Percentiles rank a stretch among this genome's conserved stretches.
Conservation (phyloP, 352 stramenopile genomes). For the Phytophthora citrophthora region DNA sequence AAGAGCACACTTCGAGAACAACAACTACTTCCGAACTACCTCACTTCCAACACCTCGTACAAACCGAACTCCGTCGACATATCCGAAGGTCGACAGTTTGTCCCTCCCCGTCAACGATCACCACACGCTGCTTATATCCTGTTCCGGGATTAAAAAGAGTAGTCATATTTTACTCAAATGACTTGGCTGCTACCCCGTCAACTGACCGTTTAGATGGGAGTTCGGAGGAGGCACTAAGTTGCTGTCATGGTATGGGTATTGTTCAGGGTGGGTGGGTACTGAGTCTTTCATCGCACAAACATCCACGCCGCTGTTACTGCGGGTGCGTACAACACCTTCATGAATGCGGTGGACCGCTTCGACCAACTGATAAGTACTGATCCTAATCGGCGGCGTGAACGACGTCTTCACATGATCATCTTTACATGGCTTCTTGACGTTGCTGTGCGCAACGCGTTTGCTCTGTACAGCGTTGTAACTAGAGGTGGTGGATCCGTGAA, state of each 20-base stretch:
- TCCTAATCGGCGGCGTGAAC: not conserved
- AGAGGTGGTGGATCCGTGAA: not conserved
- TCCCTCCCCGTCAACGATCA: not conserved
- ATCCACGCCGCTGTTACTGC: not conserved
- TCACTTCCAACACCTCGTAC: too few relatives aligned
- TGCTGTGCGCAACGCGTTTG: slow-evolving; percentile 1
- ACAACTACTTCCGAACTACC: too few relatives aligned
- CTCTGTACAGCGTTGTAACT: too few relatives aligned
- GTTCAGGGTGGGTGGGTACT: slow-evolving; percentile 3
- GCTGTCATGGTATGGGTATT: slow-evolving; percentile 2
- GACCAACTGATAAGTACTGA: slow-evolving; percentile 1
- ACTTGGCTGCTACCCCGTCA: not conserved
- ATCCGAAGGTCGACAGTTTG: too few relatives aligned
- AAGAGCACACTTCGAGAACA: too few relatives aligned
- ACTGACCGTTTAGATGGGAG: slow-evolving; percentile 1
- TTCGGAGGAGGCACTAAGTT: not conserved
- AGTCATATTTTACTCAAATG: slow-evolving; percentile 12
- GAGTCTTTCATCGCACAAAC: slow-evolving; percentile 1
- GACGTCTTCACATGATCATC: not conserved
- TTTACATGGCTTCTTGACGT: slow-evolving; percentile 9
- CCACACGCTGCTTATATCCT: slow-evolving; percentile 2
- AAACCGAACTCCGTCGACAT: too few relatives aligned
- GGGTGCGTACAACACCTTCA: not conserved
- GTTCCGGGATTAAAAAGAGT: slow-evolving; percentile 7
- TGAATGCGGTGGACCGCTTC: slow-evolving; percentile 4